A percentile compares a stretch with the other conserved stretches of the same genome.
Evolutionary conservation across 2,329 filamentous ascomycete species (phyloP).

Genomic region (Keithomyces neogunnii): DNA sequence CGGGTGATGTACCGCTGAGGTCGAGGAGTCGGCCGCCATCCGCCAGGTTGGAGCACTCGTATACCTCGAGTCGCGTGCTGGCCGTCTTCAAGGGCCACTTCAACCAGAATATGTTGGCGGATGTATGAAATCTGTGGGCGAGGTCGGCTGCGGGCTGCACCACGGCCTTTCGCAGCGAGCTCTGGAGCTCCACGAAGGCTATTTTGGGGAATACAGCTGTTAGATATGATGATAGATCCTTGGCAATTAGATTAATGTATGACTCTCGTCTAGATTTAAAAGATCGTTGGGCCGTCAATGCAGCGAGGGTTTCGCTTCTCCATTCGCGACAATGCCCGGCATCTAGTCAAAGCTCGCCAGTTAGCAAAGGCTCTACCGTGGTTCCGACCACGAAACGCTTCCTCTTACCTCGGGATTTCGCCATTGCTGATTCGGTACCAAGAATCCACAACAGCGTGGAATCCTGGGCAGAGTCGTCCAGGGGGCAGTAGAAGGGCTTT

Average conservation of each 20-base stretch:
- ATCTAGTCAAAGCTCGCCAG: conserved; percentile 15
- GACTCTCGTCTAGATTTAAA: conserved; percentile 21
- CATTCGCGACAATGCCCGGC: conserved; percentile 26
- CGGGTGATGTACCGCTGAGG: conserved; percentile 19
- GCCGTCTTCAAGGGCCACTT: conserved; percentile 29
- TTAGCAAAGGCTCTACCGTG: background rate
- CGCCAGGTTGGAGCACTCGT: conserved; percentile 27
- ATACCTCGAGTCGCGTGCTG: conserved; percentile 25
- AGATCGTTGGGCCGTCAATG: conserved; percentile 20
- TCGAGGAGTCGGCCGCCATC: conserved; percentile 20
- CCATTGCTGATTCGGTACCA: conserved; percentile 23
- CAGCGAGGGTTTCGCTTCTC: conserved; percentile 27
- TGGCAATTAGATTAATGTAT: conserved; percentile 20
- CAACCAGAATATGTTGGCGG: conserved; percentile 24
- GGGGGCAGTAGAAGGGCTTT: conserved; percentile 27
- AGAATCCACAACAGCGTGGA: conserved; percentile 24
- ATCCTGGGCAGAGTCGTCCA: conserved; percentile 22
- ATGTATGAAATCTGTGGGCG: conserved; percentile 26
- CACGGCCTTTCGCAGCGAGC: conserved; percentile 23
- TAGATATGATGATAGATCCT: conserved; percentile 25
- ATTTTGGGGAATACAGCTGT: conserved; percentile 19
- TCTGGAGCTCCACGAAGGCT: conserved; percentile 20
- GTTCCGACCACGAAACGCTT: background rate
- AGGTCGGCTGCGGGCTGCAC: conserved; percentile 27
- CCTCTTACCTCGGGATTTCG: conserved; percentile 14